Evolutionary conservation across 208 protist species (phyloP), one percentile per base, ranked within the genome.

Genomic region (Willaertia magna): DNA sequence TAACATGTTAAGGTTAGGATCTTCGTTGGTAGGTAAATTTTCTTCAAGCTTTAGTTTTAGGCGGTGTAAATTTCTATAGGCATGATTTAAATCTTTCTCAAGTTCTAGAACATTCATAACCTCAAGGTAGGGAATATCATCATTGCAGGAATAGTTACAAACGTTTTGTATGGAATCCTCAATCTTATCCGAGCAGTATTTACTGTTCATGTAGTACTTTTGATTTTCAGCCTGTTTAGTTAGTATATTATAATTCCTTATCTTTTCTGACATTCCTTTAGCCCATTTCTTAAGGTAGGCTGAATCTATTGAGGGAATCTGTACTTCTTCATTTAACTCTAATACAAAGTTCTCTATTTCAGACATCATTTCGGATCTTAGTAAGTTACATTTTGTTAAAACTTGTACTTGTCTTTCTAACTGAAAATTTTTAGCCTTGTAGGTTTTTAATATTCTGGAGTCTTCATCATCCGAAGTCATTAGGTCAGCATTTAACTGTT

Each of bases 321-420:
- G 43, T 14, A 51, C 44, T 49, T 47, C 30, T 4, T 81, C 76
- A 20, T n/a, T 20, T 7, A 81, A 9, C 26, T 81, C n/a, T 3
- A 49, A 26, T 14, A 51, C 43, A 51, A 51, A 81, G 26, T 81
- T 81, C 14, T 81, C 76, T 14, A 81, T 40, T 6, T 81, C 76
- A n/a, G 18, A 34, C 1, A 81, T 51, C 51, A 42, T 18, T 39
- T 81, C 76, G 4, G 76, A 16, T 51, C 39, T 81, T 0, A 81
- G 48, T 40, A 39, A 20, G 3, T 7, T 42, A 51, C n/a, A 26
- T 30, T 30, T 40, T 0, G 44, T 81, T 4, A 81, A 34, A 6
- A 46, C 1, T 51, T 81, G 76, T 26, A 81, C 44, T 34, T 81
- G 76, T 81, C 76, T 81, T 51, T 81, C 76, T n/a, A 81, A 81